Evolutionary conservation across 768 basidiomycete species (phyloP).

Genomic region (Lentinula lateritia): DNA sequence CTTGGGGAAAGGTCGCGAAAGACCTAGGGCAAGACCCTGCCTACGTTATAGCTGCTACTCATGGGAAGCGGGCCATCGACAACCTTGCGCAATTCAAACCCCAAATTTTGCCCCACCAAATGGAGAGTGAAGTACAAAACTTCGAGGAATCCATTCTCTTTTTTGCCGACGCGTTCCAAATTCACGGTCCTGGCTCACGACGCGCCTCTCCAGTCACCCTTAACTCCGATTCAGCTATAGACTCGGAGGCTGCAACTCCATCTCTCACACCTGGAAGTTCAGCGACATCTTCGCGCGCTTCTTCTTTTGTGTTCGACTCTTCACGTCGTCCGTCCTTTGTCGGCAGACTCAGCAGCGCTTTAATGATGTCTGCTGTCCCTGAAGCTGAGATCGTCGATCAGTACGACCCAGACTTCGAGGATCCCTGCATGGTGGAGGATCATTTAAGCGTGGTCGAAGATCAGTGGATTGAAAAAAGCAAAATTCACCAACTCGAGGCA

Average conservation of each 20-base stretch:
- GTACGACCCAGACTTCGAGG: constrained; percentile 18
- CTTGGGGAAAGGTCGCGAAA: constrained; percentile 67
- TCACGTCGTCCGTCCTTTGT: constrained; percentile 45
- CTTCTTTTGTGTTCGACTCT: constrained; percentile 29
- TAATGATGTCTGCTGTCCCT: constrained; percentile 30
- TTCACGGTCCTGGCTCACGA: constrained; percentile 34
- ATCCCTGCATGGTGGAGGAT: constrained; percentile 27
- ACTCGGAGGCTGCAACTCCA: constrained; percentile 36
- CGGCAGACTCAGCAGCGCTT: constrained; percentile 31
- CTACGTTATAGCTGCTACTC: constrained; percentile 68
- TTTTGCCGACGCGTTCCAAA: constrained; percentile 55
- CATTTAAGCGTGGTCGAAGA: constrained; percentile 19
- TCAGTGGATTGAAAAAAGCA: constrained; percentile 15
- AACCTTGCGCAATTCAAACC: constrained; percentile 64
- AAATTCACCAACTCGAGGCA: constrained; percentile 32
- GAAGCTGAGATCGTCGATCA: constrained; percentile 17
- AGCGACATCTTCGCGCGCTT: constrained; percentile 35
- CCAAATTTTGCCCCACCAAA: constrained; percentile 45
- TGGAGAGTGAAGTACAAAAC: constrained; percentile 50
- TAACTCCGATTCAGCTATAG: constrained; percentile 14
- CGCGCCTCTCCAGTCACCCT: constrained; percentile 15
- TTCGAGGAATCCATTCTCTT: constrained; percentile 65
- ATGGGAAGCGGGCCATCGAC: constrained; percentile 74
- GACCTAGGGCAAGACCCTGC: constrained; percentile 66
- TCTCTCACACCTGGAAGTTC: constrained; percentile 31